phyloP scores from a whole-genome alignment of 2,329 filamentous ascomycete genomes.

The Didymella lethalis region DNA sequence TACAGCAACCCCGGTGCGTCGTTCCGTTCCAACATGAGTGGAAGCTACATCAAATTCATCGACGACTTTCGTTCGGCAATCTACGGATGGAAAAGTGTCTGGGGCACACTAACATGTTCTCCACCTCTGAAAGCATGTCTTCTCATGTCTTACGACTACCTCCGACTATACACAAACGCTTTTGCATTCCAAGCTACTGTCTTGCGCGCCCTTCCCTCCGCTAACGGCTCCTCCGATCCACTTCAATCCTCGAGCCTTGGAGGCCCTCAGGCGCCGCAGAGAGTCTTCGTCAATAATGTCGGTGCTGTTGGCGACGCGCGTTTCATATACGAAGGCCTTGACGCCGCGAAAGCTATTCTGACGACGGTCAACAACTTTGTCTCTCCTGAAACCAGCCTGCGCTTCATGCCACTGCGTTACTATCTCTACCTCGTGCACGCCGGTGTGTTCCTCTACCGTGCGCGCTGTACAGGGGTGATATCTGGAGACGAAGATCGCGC shows the following conservation, averaged over 20 bases:
- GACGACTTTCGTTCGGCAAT: constrained; percentile 76
- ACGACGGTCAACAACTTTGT: constrained; percentile 61
- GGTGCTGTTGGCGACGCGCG: constrained; percentile 58
- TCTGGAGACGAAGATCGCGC: constrained; percentile 56
- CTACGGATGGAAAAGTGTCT: constrained; percentile 73
- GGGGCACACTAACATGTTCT: constrained; percentile 72
- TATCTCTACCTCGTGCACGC: constrained; percentile 60
- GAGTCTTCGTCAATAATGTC: constrained; percentile 60
- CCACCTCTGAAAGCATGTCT: constrained; percentile 71
- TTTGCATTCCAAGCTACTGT: constrained; percentile 78
- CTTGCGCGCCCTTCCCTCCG: constrained; percentile 53
- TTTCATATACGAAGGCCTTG: constrained; percentile 60
- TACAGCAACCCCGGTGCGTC: constrained; percentile 75
- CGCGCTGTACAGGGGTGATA: constrained; percentile 58
- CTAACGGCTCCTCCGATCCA: constrained; percentile 23
- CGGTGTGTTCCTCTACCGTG: constrained; percentile 59
- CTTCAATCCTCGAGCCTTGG: constrained; percentile 4
- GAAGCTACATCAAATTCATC: constrained; percentile 77
- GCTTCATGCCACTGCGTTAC: constrained; percentile 59
- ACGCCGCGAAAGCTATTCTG: constrained; percentile 59
- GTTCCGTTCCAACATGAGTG: constrained; percentile 73
- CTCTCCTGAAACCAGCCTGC: constrained; percentile 56
- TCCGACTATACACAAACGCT: constrained; percentile 76
- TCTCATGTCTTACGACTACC: constrained; percentile 74
- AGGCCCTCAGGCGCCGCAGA: constrained; percentile 38